phyloP scores from a whole-genome alignment of 345 rosid species.

The Euclidium syriacum region DNA sequence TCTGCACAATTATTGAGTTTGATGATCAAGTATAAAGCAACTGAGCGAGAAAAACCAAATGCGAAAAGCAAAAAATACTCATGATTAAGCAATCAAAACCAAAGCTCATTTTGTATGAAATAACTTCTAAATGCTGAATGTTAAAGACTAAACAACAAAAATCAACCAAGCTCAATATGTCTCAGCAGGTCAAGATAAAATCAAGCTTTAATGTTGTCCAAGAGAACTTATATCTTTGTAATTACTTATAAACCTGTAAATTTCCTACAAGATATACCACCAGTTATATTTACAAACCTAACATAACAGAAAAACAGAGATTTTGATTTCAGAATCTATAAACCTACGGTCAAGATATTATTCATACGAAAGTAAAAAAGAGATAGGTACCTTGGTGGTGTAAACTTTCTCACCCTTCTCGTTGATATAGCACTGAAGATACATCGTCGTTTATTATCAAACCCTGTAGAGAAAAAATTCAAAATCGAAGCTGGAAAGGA shows the following conservation, averaged over 20 bases:
- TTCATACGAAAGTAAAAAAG: background rate
- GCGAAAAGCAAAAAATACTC: background rate
- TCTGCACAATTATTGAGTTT: conserved; percentile 42
- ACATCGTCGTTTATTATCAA: conserved; percentile 33
- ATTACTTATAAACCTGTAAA: background rate
- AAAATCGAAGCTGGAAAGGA: background rate
- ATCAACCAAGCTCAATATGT: background rate
- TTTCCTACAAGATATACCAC: background rate
- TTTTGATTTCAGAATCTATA: background rate
- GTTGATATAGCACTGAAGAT: conserved; percentile 74
- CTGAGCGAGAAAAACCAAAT: background rate
- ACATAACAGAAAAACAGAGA: background rate
- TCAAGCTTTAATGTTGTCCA: background rate
- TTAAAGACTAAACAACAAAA: background rate
- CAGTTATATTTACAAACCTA: background rate
- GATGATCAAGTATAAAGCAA: background rate
- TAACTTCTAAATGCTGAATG: background rate
- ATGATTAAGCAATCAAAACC: no score
- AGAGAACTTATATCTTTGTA: background rate
- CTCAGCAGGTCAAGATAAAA: background rate
- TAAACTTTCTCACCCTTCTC: conserved; percentile 78
- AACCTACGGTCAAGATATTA: background rate
- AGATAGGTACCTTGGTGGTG: conserved; percentile 68
- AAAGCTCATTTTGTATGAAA: no score
- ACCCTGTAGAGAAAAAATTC: background rate